Percentiles rank a stretch among this genome's conserved stretches.
phyloP scores from a whole-genome alignment of 306 rosid genomes.

The Urtica urens region DNA sequence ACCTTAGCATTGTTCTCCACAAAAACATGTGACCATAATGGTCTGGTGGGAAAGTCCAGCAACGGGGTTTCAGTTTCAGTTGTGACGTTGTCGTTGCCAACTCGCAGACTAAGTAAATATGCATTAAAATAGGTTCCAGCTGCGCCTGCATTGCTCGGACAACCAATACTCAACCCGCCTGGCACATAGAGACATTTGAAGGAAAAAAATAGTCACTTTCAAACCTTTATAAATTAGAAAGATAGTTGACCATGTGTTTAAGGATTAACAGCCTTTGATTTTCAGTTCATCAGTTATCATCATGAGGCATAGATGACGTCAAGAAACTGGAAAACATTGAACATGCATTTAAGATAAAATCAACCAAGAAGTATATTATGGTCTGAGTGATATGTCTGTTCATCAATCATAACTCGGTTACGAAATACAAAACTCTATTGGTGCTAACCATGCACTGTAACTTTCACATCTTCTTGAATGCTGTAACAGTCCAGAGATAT shows the following conservation, averaged over 20 bases:
- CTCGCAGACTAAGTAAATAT: constrained; percentile 74
- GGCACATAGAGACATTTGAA: constrained; percentile 23
- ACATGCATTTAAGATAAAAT: too few relatives aligned
- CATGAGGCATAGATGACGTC: too few relatives aligned
- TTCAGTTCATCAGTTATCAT: too few relatives aligned
- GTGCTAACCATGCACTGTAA: constrained; percentile 74
- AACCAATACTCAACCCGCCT: constrained; percentile 94
- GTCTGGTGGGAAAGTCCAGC: constrained; percentile 88
- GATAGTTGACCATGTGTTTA: constrained; percentile 24
- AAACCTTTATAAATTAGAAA: constrained; percentile 7
- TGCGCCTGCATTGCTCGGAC: constrained; percentile 90
- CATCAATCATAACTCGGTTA: constrained; percentile 7
- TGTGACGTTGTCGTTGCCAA: constrained; percentile 86
- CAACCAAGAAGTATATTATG: too few relatives aligned
- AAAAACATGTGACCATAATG: constrained; percentile 90
- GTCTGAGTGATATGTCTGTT: too few relatives aligned
- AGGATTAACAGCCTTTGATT: too few relatives aligned
- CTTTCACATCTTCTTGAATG: constrained; percentile 84
- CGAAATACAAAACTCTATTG: constrained; percentile 18
- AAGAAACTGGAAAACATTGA: too few relatives aligned
- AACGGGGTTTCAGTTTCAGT: constrained; percentile 97
- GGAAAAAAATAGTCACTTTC: constrained; percentile 14
- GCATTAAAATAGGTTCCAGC: constrained; percentile 96
- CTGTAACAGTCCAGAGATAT: constrained; percentile 91
- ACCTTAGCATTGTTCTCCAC: constrained; percentile 95